Conservation (phyloP, 2,329 filamentous ascomycete species). For the Myriosclerotinia scirpicola region DNA sequence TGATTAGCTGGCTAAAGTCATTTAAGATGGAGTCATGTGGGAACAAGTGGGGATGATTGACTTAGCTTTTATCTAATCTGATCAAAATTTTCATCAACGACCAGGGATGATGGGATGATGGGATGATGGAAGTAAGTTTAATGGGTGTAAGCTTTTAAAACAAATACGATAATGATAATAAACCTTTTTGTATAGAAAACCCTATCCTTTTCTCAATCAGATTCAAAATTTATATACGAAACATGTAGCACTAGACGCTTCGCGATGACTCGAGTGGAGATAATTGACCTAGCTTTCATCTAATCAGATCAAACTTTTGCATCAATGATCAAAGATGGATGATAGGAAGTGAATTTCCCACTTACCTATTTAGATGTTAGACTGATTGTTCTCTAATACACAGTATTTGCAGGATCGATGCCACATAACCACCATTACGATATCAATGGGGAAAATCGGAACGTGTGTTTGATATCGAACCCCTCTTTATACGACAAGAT, state of each 20-base stretch:
- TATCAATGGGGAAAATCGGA: constrained; percentile 8
- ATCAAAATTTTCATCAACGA: constrained; percentile 18
- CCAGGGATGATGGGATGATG: not conserved
- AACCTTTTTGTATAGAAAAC: no score
- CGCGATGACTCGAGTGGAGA: not conserved
- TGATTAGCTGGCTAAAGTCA: constrained; percentile 16
- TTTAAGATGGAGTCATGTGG: not conserved
- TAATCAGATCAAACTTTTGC: constrained; percentile 19
- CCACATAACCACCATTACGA: not conserved
- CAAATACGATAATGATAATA: no score
- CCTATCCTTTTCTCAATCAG: no score
- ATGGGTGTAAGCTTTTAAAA: no score
- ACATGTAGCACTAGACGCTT: no score
- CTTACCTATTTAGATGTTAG: not conserved
- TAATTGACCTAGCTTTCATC: constrained; percentile 9
- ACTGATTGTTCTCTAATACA: no score
- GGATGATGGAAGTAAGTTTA: not conserved
- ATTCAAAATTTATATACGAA: no score
- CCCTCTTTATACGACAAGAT: not conserved
- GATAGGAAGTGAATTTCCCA: not conserved
- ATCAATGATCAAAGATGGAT: constrained; percentile 4
- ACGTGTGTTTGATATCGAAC: not conserved
- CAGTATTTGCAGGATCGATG: not conserved
- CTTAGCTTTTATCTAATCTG: constrained; percentile 20
- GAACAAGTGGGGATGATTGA: not conserved